Evolutionary conservation across 129 eudicot species (phyloP).

Genomic region (Helianthus tuberosus): DNA sequence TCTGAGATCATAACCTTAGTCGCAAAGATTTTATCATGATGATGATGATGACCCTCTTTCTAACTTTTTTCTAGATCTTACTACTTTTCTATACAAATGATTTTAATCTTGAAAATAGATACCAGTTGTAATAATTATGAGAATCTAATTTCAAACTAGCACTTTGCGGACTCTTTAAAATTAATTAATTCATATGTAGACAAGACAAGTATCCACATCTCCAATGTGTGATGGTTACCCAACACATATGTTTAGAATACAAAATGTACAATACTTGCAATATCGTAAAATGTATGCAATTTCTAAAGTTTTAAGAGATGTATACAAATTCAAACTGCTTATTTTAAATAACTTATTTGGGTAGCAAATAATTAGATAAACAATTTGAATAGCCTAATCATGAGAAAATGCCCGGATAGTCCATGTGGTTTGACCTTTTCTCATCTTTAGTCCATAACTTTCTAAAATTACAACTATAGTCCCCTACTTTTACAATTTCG

Average conservation of each 20-base stretch:
- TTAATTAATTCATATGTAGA: neutral
- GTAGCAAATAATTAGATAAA: neutral
- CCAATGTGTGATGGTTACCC: neutral
- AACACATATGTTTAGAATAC: neutral
- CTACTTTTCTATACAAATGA: slow-evolving; percentile 16
- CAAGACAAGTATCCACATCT: neutral
- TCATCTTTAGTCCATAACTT: too few species aligned
- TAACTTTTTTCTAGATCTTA: slow-evolving; percentile 18
- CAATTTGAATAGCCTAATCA: neutral
- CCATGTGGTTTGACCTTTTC: too few species aligned
- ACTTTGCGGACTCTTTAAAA: slow-evolving; percentile 3
- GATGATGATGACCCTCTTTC: slow-evolving; percentile 32
- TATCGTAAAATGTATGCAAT: neutral
- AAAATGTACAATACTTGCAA: neutral
- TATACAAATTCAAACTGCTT: neutral
- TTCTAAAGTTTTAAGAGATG: neutral
- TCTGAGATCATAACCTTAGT: slow-evolving; percentile 51
- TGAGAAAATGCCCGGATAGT: too few species aligned
- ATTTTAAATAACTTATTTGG: neutral
- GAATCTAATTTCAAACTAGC: slow-evolving; percentile 31
- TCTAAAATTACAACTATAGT: too few species aligned
- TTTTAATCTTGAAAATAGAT: slow-evolving; percentile 34
- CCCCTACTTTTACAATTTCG: too few species aligned
- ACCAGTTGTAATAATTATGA: slow-evolving; percentile 30
- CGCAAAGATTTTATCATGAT: slow-evolving; percentile 38